A percentile compares a stretch with the other conserved stretches of the same genome.
Conservation (phyloP, 768 basidiomycete genomes). For the Lyophyllum decastes region DNA sequence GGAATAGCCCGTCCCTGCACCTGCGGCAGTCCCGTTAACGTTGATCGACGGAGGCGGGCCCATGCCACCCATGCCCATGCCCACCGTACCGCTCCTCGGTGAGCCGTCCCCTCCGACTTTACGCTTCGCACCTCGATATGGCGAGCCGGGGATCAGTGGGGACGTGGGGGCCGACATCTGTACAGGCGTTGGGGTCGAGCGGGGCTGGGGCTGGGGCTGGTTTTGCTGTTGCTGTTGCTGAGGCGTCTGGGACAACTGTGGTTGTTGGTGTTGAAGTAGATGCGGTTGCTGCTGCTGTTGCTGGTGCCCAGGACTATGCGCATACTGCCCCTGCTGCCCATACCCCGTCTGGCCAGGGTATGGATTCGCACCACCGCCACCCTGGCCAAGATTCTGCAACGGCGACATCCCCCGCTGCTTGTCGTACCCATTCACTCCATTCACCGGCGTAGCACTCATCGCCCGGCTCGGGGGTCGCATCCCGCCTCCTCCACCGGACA, state of each 20-base stretch:
- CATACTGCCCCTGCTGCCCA: not conserved
- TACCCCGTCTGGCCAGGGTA: not conserved
- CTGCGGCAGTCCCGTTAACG: conserved; percentile 11
- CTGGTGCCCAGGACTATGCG: conserved; percentile 6
- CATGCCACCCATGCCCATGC: conserved; percentile 15
- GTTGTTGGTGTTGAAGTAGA: conserved; percentile 11
- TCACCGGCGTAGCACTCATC: conserved; percentile 13
- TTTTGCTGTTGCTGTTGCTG: conserved; percentile 14
- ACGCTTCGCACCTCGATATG: conserved; percentile 31
- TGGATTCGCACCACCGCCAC: not conserved
- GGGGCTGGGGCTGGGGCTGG: not conserved
- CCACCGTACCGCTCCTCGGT: conserved; percentile 14
- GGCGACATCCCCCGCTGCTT: conserved; percentile 12
- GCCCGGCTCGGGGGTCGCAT: conserved; percentile 16
- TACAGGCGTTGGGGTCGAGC: conserved; percentile 8
- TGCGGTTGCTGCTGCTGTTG: conserved; percentile 10
- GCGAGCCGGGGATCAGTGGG: conserved; percentile 22
- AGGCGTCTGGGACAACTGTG: too few relatives aligned
- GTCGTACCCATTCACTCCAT: conserved; percentile 4
- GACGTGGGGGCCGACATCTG: conserved; percentile 6
- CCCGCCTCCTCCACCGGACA: conserved; percentile 3
- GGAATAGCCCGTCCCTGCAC: not conserved
- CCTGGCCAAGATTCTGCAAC: not conserved
- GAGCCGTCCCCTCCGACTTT: conserved; percentile 28
- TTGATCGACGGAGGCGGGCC: conserved; percentile 19